These are phyloP conservation scores for Protea cynaroides DNA, from an alignment of 164 flowering plant species.

Conservation along the genomic window DNA sequence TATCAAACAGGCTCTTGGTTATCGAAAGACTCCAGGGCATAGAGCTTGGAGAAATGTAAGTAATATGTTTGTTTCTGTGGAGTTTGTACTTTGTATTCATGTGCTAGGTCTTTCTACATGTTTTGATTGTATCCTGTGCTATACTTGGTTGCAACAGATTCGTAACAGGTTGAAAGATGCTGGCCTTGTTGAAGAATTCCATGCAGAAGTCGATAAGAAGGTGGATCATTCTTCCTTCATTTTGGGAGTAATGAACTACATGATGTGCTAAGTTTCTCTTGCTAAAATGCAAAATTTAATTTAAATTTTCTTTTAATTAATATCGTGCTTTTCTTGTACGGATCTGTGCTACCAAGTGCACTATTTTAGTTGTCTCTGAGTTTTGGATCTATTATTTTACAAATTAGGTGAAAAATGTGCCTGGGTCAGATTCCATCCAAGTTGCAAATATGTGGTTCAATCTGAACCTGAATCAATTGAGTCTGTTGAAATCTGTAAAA, in stretches of 20 bases:
- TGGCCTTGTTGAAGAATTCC: constrained; percentile 59
- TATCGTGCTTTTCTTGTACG: too few relatives aligned
- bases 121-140: constrained; percentile 3
- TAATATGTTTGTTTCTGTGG: neutral
- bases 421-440: too few relatives aligned
- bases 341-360: too few relatives aligned
- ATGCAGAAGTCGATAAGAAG: constrained; percentile 61
- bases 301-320: too few relatives aligned
- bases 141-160: constrained; percentile 36
- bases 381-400: too few relatives aligned
- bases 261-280: neutral
- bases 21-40: constrained; percentile 47
- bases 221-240: constrained; percentile 20
- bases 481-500: too few relatives aligned
- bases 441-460: too few relatives aligned
- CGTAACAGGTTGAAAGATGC: constrained; percentile 66
- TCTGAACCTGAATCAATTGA: too few relatives aligned
- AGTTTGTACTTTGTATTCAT: constrained; percentile 1
- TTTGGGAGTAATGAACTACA: neutral
- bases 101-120: neutral
- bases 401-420: too few relatives aligned
- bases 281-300: neutral
- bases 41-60: constrained; percentile 81
- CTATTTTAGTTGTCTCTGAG: too few relatives aligned
- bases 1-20: constrained; percentile 74